Evolutionary conservation across 345 rosid genomes (phyloP).

Genomic region (Murraya koenigii): DNA sequence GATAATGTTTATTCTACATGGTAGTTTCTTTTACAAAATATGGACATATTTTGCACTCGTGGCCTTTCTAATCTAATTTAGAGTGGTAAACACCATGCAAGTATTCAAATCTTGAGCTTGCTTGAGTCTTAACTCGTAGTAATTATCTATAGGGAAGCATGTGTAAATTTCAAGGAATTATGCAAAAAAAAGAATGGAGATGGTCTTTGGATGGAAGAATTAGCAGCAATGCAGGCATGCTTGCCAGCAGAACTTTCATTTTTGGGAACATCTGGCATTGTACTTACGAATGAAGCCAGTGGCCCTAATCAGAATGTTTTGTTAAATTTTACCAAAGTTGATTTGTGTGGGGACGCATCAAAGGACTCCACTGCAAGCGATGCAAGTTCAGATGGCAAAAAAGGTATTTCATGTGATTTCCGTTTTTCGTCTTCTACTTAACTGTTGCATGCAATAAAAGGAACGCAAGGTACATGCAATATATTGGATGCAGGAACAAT

Average conservation of each 20-base stretch:
- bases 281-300: constrained; percentile 53
- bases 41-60: background rate
- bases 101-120: background rate
- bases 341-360: constrained; percentile 26
- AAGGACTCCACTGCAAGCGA: constrained; percentile 33
- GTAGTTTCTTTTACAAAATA: background rate
- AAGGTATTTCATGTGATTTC: constrained; percentile 34
- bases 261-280: constrained; percentile 58
- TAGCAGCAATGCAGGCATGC: constrained; percentile 76
- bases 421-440: background rate
- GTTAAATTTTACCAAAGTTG: constrained; percentile 20
- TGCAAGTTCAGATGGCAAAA: constrained; percentile 41
- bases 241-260: constrained; percentile 50
- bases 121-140: constrained; percentile 4
- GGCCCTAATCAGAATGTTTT: constrained; percentile 25
- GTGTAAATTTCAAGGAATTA: constrained; percentile 67
- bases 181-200: constrained; percentile 72
- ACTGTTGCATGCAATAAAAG: background rate
- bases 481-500: background rate
- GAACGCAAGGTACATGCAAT: background rate
- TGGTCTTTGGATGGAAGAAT: constrained; percentile 80
- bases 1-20: background rate
- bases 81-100: background rate
- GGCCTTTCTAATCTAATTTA: background rate
- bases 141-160: constrained; percentile 56